These are phyloP conservation scores for Gossypium armourianum DNA, from an alignment of 441 rosid species.

Conservation along the genomic window DNA sequence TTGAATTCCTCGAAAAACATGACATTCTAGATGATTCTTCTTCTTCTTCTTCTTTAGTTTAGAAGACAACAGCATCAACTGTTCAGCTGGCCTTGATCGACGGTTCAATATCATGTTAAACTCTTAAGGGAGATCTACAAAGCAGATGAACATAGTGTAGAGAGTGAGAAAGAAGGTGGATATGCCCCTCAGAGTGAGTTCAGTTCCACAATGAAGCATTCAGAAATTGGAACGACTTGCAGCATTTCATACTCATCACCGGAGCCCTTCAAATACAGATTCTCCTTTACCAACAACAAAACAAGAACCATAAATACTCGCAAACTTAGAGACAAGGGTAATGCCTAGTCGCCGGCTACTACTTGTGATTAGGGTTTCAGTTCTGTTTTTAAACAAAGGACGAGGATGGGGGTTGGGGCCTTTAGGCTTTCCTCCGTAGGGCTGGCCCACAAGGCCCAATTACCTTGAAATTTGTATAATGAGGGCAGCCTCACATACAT, in stretches of 20 bases:
- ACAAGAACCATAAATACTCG: background rate
- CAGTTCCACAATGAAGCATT: constrained; percentile 19
- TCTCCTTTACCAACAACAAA: background rate
- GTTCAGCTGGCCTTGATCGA: background rate
- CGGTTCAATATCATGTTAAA: background rate
- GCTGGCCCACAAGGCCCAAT: background rate
- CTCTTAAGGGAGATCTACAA: background rate
- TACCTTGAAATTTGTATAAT: background rate
- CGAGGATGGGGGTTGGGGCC: background rate
- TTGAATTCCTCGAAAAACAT: background rate
- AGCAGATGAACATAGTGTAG: background rate
- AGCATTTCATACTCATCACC: constrained; percentile 20
- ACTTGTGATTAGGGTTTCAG: background rate
- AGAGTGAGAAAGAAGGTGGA: background rate
- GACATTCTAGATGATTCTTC: too few species aligned
- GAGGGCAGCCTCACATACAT: background rate
- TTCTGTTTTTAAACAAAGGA: background rate
- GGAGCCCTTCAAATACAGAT: constrained; percentile 13
- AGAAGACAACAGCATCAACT: background rate
- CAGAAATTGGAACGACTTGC: constrained; percentile 35
- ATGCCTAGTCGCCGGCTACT: background rate
- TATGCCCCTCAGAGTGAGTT: constrained; percentile 24
- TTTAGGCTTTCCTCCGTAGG: background rate
- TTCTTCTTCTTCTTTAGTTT: background rate
- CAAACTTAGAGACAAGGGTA: background rate